phyloP scores from a whole-genome alignment of 768 basidiomycete species.

The Leccinum variicolor region DNA sequence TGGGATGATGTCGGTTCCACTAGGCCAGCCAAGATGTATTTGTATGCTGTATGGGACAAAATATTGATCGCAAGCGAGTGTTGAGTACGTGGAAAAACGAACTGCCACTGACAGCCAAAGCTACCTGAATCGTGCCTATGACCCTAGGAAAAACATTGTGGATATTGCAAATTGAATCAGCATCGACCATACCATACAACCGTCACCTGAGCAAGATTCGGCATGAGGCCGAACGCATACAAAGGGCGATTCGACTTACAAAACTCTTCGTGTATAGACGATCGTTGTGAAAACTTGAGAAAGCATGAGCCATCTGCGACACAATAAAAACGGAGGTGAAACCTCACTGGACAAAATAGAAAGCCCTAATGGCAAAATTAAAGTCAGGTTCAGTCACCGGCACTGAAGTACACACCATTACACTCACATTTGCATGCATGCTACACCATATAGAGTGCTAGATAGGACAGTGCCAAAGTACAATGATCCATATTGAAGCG shows the following conservation, averaged over 20 bases:
- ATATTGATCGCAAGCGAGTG: background rate
- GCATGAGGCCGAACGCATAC: no score
- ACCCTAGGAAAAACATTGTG: background rate
- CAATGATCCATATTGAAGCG: background rate
- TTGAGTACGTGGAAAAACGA: background rate
- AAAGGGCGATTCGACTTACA: background rate
- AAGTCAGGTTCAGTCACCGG: background rate
- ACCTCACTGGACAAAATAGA: background rate
- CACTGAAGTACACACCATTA: background rate
- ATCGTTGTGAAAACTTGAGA: background rate
- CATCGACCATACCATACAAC: background rate
- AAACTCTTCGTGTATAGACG: background rate
- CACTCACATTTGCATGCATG: background rate
- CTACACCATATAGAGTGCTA: background rate
- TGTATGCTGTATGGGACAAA: background rate
- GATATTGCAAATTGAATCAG: background rate
- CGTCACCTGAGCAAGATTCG: background rate
- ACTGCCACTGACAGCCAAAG: background rate
- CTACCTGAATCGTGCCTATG: background rate
- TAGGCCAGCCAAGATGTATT: background rate
- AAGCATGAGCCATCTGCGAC: background rate
- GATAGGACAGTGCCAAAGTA: background rate
- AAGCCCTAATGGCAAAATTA: background rate
- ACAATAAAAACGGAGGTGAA: background rate
- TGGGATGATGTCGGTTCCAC: background rate